Base-by-base conservation (phyloP, 2,329 filamentous ascomycete species). In the Rasamsonia emersonii region DNA sequence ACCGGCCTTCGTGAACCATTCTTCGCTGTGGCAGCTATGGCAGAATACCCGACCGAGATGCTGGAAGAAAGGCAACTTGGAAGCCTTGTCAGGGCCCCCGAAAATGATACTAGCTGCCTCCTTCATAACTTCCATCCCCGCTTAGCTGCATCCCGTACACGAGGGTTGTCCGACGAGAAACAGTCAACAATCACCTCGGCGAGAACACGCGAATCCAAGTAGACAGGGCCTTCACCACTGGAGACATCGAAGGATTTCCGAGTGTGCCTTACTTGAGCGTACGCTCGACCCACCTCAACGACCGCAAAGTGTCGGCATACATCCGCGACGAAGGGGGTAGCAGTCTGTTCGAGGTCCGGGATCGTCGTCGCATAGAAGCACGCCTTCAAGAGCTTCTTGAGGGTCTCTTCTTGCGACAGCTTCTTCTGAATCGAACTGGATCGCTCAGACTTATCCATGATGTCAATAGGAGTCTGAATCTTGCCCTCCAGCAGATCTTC, bases 1-100 rank as follows among this genome's bases (percentile, higher is more conserved):
- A 29, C 89, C 91, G 21, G 86, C 83, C 61, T 99, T 98, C 32
- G 88, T 88, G 52, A 94, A 98, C 91, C 93, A 99, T 49, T 98
- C 91, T 55, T 98, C 89, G 48, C 91, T 86, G 48, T 95, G 88
- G 56, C 91, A 98, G 43, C 85, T 86, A 54, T 98, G 91, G 46
- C 85, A 91, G 54, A 96, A 94, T 1, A 79, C 79, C 38, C 77
- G 82, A 23, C 82, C 80, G 4, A 98, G 68, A 48, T 89, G 79
- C 37, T 71, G 73, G 61, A 98, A 98, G 59, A 98, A 85, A 1
- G 81, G 77, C 6, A 98, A 70, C 35, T 77, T 78, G 19, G 83
- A 76, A 18, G 88, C 78, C 32, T 82, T 73, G 14, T 71, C 72
- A 23, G 79, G 67, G 1, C 75, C 77, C 3, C 88, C 88, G 43